These are phyloP conservation scores for Sanghuangporus baumii DNA, from an alignment of 1,284 basidiomycete species.

Conservation along the genomic window DNA sequence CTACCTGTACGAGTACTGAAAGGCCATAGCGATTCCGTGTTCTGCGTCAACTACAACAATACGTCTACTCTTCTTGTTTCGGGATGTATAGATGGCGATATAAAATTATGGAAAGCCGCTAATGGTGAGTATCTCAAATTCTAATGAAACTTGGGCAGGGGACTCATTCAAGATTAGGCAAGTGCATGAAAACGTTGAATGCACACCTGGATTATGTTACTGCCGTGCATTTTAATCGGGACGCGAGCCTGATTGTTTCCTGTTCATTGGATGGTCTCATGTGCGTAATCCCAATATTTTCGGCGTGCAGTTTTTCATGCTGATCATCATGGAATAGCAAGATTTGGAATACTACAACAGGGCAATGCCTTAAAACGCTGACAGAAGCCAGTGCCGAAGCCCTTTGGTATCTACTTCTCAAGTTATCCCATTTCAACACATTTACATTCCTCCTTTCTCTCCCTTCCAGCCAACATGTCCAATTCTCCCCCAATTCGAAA, in stretches of 20 bases:
- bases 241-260: conserved; percentile 88
- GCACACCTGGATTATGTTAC: conserved; percentile 96
- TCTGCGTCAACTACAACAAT: conserved; percentile 88
- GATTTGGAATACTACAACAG: conserved; percentile 90
- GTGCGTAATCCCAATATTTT: conserved; percentile 41
- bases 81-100: conserved; percentile 89
- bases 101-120: conserved; percentile 87
- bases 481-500: conserved; percentile 92
- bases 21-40: conserved; percentile 86
- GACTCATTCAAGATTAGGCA: conserved; percentile 40
- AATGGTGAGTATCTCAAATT: conserved; percentile 46
- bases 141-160: neutral
- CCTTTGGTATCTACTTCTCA: conserved; percentile 56
- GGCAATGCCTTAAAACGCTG: conserved; percentile 94
- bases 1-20: conserved; percentile 59
- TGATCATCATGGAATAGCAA: conserved; percentile 50
- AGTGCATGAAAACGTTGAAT: conserved; percentile 76
- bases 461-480: conserved; percentile 65
- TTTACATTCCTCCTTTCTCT: neutral
- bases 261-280: conserved; percentile 92
- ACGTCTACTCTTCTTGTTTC: conserved; percentile 86
- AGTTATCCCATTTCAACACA: neutral
- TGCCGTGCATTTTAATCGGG: conserved; percentile 89
- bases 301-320: neutral
- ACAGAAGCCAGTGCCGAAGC: conserved; percentile 81